Conservation (phyloP, 2,329 filamentous ascomycete genomes). For the Trichoderma sp. region DNA sequence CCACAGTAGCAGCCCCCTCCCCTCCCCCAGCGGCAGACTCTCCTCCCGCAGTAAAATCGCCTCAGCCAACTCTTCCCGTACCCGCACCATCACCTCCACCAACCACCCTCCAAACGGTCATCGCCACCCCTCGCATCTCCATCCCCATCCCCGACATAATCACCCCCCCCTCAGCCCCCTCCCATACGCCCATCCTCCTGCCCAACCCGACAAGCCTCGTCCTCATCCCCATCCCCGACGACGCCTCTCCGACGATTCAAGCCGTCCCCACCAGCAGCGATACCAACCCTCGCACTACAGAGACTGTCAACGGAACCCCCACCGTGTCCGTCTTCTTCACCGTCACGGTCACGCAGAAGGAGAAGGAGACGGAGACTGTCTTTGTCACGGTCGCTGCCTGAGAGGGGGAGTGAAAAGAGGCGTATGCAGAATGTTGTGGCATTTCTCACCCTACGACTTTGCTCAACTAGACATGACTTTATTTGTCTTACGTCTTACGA, state of each 20-base stretch:
- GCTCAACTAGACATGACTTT: background rate
- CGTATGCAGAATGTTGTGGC: background rate
- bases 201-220: conserved; percentile 32
- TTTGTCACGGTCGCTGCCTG: conserved; percentile 33
- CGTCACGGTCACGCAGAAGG: conserved; percentile 41
- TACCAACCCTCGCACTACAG: conserved; percentile 28
- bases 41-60: conserved; percentile 34
- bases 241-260: conserved; percentile 26
- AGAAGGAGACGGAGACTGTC: conserved; percentile 34
- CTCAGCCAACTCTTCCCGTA: background rate
- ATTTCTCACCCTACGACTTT: background rate
- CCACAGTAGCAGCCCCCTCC: background rate
- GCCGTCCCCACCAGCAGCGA: conserved; percentile 1
- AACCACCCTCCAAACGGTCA: conserved; percentile 25
- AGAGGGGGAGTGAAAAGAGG: background rate
- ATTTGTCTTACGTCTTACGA: background rate
- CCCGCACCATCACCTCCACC: conserved; percentile 29
- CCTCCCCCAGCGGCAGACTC: conserved; percentile 29
- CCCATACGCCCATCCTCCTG: background rate
- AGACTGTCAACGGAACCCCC: conserved; percentile 35
- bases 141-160: background rate
- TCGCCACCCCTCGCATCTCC: background rate
- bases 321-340: conserved; percentile 43
- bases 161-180: conserved; percentile 8
- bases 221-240: conserved; percentile 34